Evolutionary conservation across 1,284 basidiomycete genomes (phyloP).

Genomic region (Cystobasidium slooffiae): DNA sequence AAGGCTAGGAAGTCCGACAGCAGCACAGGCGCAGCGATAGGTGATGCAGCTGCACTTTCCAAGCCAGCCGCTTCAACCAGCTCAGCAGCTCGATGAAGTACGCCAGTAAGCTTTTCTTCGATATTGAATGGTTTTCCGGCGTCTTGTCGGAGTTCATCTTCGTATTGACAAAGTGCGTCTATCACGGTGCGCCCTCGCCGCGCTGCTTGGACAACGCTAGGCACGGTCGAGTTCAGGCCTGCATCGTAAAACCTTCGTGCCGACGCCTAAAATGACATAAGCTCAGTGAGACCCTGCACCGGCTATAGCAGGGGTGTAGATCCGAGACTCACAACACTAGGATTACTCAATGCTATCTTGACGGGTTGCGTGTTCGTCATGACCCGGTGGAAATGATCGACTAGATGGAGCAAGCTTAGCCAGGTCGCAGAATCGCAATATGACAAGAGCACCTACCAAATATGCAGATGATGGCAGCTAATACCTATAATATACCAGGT

Average conservation of each 20-base stretch:
- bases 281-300: background rate
- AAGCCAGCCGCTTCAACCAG: constrained; percentile 8
- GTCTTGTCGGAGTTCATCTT: constrained; percentile 11
- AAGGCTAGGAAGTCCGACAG: constrained; percentile 19
- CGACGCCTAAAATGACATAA: background rate
- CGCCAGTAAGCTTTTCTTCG: background rate
- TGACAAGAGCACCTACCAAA: background rate
- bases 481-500: background rate
- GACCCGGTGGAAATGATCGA: constrained; percentile 25
- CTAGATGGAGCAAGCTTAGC: background rate
- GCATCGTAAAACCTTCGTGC: constrained; percentile 8
- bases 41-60: constrained; percentile 18
- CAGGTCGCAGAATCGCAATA: background rate
- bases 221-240: constrained; percentile 9
- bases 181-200: constrained; percentile 7
- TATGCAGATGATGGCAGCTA: constrained; percentile 14
- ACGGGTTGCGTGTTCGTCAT: constrained; percentile 3
- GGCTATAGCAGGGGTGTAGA: background rate
- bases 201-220: constrained; percentile 22
- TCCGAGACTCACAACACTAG: constrained; percentile 1
- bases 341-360: constrained; percentile 13
- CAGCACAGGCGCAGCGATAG: constrained; percentile 6
- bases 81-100: constrained; percentile 11
- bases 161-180: constrained; percentile 14
- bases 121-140: background rate